Evolutionary conservation across 106 monocot genomes (phyloP), one percentile per base, ranked within the genome.

Genomic region (Acorus gramineus): DNA sequence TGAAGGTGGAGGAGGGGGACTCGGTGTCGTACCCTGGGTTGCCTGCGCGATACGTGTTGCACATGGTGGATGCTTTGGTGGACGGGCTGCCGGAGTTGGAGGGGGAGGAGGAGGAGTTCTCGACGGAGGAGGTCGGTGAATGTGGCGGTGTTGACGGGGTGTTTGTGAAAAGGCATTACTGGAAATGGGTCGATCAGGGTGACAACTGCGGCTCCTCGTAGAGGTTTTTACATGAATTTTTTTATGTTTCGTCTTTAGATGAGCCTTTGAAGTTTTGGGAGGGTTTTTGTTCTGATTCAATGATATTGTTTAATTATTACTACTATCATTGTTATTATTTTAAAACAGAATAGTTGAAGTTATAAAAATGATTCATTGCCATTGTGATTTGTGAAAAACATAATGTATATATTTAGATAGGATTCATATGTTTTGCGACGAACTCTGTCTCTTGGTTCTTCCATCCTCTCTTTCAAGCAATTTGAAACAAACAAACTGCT

Each of bases 11-110:
- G 75, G 86, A 94, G 67, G 71, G 69, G 75, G 69, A 60, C 4
- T 90, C 89, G 3, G 59, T 53, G 8, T 90, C 94, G 4, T 94
- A 90, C 73, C 94, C 94, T 1, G 94, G 94, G 9, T 65, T 94
- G 12, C 81, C 73, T 8, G 86, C 86, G 11, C 56, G 73, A 51
- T 94, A 94, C 58, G 77, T 90, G 1, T 69, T 94, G 49, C 86
- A 94, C 53, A 75, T 81, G 2, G 81, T 94, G 2, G 86, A 94
- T 2, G 89, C 84, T 1, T 73, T 86, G 6, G 78, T 72, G 42
- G 74, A 77, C 8, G 83, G 89, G 10, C 6, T 94, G 58, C 89
- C 94, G 8, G 73, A 86, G 64, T 89, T 86, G n/a, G 89, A 82
- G 8, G 94, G 84, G 42, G 73, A 86, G 66, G 94, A 90, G 11